A percentile compares a stretch with the other conserved stretches of the same genome.
Conservation (phyloP, 2,329 filamentous ascomycete species). For the Trichoderma endophyticum region DNA sequence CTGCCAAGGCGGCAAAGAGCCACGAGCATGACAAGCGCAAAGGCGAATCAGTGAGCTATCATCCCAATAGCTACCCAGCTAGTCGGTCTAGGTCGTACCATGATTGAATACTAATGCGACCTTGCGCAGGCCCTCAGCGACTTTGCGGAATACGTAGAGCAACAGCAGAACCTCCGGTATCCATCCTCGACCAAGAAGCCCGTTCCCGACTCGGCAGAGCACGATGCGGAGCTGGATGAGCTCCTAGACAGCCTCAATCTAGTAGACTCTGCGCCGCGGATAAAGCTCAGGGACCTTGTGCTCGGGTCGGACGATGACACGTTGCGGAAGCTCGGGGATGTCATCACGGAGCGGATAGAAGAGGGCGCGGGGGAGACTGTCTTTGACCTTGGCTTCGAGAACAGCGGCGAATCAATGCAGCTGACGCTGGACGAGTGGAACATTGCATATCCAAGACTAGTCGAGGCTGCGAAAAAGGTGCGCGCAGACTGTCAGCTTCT, state of each 20-base stretch:
- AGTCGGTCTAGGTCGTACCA: not conserved
- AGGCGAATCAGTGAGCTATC: conserved; percentile 69
- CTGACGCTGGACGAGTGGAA: conserved; percentile 75
- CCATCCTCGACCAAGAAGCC: conserved; percentile 39
- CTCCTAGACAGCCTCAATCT: conserved; percentile 87
- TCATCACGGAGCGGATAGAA: conserved; percentile 66
- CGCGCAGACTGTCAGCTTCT: conserved; percentile 77
- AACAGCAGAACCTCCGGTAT: conserved; percentile 76
- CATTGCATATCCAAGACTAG: conserved; percentile 63
- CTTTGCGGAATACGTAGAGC: conserved; percentile 96
- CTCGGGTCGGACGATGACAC: conserved; percentile 61
- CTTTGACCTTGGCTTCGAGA: conserved; percentile 89
- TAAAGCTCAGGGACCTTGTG: conserved; percentile 73
- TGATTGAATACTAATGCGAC: not conserved
- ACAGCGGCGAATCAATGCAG: conserved; percentile 80
- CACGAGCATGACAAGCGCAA: conserved; percentile 76
- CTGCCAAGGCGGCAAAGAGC: conserved; percentile 60
- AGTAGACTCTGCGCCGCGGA: conserved; percentile 64
- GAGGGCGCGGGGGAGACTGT: conserved; percentile 87
- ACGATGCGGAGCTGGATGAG: conserved; percentile 81
- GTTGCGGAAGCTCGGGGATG: conserved; percentile 58
- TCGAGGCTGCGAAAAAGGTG: conserved; percentile 59
- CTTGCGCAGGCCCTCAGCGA: conserved; percentile 70
- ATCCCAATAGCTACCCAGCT: not conserved
- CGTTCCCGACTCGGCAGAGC: conserved; percentile 41